phyloP scores from a whole-genome alignment of 2,329 filamentous ascomycete species.

The Fusarium coicis region DNA sequence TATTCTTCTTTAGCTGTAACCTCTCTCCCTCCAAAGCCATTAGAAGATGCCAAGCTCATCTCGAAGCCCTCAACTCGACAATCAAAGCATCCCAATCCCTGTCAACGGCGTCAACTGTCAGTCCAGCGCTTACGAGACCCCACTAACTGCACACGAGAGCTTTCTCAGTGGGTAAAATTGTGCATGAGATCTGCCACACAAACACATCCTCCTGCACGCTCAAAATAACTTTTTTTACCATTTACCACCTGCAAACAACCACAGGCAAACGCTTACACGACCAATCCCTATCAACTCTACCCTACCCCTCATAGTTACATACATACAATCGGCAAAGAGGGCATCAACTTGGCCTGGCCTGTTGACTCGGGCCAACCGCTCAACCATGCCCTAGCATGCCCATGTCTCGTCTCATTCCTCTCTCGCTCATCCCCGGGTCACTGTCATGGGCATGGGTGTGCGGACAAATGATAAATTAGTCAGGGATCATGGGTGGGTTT shows the following conservation, averaged over 20 bases:
- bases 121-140: slow-evolving; percentile 4
- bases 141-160: slow-evolving; percentile 12
- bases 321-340: not conserved
- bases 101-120: slow-evolving; percentile 4
- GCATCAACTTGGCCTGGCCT: not conserved
- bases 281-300: slow-evolving; percentile 26
- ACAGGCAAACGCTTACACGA: slow-evolving; percentile 18
- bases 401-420: slow-evolving; percentile 22
- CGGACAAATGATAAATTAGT: slow-evolving; percentile 36
- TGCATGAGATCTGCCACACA: slow-evolving; percentile 23
- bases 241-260: slow-evolving; percentile 3
- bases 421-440: slow-evolving; percentile 32
- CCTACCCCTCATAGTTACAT: slow-evolving; percentile 23
- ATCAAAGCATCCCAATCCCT: not conserved
- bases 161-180: slow-evolving; percentile 10
- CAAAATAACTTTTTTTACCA: not conserved
- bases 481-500: slow-evolving; percentile 30
- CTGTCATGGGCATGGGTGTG: slow-evolving; percentile 15
- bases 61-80: slow-evolving; percentile 9
- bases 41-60: slow-evolving; percentile 14
- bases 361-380: slow-evolving; percentile 22
- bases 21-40: not conserved
- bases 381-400: slow-evolving; percentile 8
- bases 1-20: not conserved
- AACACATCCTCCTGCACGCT: slow-evolving; percentile 1